Evolutionary conservation across 2,329 filamentous ascomycete genomes (phyloP), one percentile per base, ranked within the genome.

Genomic region (Arachnopeziza araneosa): DNA sequence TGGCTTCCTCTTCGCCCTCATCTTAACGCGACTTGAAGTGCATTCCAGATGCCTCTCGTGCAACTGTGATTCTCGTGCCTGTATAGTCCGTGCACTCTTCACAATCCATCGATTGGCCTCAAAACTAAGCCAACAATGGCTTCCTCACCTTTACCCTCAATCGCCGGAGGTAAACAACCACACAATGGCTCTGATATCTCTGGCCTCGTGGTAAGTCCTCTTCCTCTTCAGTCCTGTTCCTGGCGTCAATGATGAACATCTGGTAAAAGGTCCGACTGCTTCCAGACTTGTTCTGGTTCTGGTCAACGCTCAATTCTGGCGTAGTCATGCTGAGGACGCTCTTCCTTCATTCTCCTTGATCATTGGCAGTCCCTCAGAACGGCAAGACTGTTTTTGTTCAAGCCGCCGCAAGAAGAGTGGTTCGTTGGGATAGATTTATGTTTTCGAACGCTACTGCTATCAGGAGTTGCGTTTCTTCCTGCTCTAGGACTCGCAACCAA

Each of bases 231-330:
- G 32, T 24, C 21, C 22, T 12, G 19, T 52, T n/a, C 9, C 50
- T 14, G 14, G 58, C 63, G 67, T 70, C 74, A 60, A 78, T 82
- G 83, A 85, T 85, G 81, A 79, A 70, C 63, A 71, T 74, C 69
- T 83, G 83, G 83, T 85, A 86, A 86, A 86, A 85, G 83, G 83
- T 83, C 83, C 76, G 82, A 86, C 79, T 74, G 74, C 76, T 73
- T 70, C 70, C 73, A 63, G 54, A 60, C 66, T 71, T 69, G 73
- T 72, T 72, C 79, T 77, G 81, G 79, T 81, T 75, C 72, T 72
- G 70, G 69, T 69, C 69, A 67, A 66, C 53, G 51, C 57, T 55
- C 54, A 57, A 48, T 59, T 23, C 59, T 44, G 51, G 48, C n/a
- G 44, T 58, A 22, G 59, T 22, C 56, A 57, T 56, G 62, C 57